phyloP scores from a whole-genome alignment of 139 green algal genomes.

The Penium margaritaceum region DNA sequence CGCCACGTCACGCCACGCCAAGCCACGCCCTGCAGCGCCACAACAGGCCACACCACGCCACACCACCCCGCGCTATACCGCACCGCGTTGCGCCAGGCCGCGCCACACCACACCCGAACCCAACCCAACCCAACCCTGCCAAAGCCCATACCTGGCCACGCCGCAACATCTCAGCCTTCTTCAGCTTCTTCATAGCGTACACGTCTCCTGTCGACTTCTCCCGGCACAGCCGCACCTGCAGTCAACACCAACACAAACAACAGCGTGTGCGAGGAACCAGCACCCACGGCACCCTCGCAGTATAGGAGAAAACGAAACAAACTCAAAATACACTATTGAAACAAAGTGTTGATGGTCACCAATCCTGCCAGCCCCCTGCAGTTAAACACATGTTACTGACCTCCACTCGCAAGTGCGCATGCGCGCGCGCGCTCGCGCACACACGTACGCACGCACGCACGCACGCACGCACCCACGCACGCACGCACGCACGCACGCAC shows the following conservation, averaged over 20 bases:
- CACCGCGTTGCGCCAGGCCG: not conserved
- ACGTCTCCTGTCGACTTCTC: slow-evolving; percentile 74
- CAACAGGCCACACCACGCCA: no score
- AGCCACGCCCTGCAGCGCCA: no score
- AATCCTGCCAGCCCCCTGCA: not conserved
- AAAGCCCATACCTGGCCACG: slow-evolving; percentile 68
- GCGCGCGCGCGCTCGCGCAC: no score
- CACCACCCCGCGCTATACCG: no score
- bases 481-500: no score
- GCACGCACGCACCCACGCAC: no score
- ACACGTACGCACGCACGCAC: no score
- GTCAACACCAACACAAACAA: not conserved
- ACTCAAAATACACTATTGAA: not conserved
- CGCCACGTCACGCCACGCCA: no score
- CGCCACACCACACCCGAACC: no score
- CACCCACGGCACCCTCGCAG: no score
- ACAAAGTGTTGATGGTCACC: not conserved
- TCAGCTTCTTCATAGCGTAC: slow-evolving; percentile 94
- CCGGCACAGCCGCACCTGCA: slow-evolving; percentile 73
- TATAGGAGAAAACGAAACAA: not conserved
- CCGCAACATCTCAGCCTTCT: slow-evolving; percentile 90
- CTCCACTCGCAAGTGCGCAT: not conserved
- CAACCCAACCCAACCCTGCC: not conserved
- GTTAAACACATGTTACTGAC: not conserved
- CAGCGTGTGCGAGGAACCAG: not conserved